Evolutionary conservation across 2,329 filamentous ascomycete genomes (phyloP), one percentile per base, ranked within the genome.

Genomic region (Alternaria hordeiaustralica): DNA sequence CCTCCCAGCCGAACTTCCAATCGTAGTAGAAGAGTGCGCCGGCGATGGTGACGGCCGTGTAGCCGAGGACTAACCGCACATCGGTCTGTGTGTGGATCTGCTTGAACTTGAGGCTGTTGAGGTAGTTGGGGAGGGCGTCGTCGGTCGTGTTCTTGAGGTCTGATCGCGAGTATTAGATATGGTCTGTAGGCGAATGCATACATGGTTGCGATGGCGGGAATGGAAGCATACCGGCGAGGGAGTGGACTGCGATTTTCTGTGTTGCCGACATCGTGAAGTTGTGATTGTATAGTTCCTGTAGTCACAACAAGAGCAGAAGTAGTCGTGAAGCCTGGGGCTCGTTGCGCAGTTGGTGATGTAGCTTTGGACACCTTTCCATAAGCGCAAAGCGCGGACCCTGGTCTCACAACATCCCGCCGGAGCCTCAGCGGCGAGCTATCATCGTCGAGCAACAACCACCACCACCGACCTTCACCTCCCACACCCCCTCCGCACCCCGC

Each of bases 141-240:
- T 99, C 96, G 70, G 92, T 93, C 43, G 94, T 96, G 84, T 96
- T 97, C 82, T 98, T 98, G 68, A 99, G 90, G 79, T 98, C 96
- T 97, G 61, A 13, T 36, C 26, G 23, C n/a, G 21, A 13, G 25
- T 60, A 61, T 75, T 58, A 73, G 65, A 58, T 61, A 49, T 41
- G 46, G 44, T 46, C 25, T 47, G 26, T 26, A 36, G 56, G 33
- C 41, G 28, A 12, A 67, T 68, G 11, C 67, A 66, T 63, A 36
- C 18, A 36, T 43, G 26, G 51, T 30, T 13, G 18, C 5, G 8
- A 25, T n/a, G 7, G 20, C 13, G 30, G n/a, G 18, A n/a, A n/a
- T 46, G 55, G 15, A 23, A 53, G 30, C 58, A 23, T 81, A 89
- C 89, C 89, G 64, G 89, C 83, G 51, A 91, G 82, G 67, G 90